Evolutionary conservation across 306 rosid species (phyloP).

Genomic region (Phaseolus lunatus): DNA sequence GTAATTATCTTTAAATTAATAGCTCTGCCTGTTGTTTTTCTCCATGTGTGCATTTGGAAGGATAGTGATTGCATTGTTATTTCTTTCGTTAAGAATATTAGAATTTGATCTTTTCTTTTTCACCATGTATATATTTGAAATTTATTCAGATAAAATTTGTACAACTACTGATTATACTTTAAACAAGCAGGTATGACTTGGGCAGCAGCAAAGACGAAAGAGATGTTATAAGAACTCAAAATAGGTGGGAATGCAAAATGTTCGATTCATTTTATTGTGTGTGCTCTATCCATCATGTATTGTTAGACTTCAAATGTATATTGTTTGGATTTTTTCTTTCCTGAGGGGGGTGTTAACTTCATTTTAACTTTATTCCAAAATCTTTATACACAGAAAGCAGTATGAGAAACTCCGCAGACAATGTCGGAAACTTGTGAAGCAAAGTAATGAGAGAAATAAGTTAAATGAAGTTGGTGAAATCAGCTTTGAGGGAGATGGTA

Average conservation of each 20-base stretch:
- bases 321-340: slow-evolving; percentile 14
- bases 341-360: slow-evolving; percentile 16
- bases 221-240: slow-evolving; percentile 64
- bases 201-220: slow-evolving; percentile 82
- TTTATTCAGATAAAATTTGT: slow-evolving; percentile 19
- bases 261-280: slow-evolving; percentile 9
- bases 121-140: not conserved
- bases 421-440: slow-evolving; percentile 69
- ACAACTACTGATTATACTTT: slow-evolving; percentile 43
- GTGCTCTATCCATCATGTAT: slow-evolving; percentile 23
- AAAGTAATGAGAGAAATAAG: slow-evolving; percentile 57
- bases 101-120: not conserved
- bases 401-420: slow-evolving; percentile 85
- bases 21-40: slow-evolving; percentile 23
- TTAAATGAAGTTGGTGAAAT: slow-evolving; percentile 64
- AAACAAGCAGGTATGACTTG: slow-evolving; percentile 83
- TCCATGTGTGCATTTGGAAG: slow-evolving; percentile 23
- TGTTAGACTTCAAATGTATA: not conserved
- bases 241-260: slow-evolving; percentile 64
- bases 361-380: slow-evolving; percentile 28
- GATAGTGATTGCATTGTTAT: slow-evolving; percentile 18
- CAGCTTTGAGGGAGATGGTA: slow-evolving; percentile 61
- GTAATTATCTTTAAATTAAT: slow-evolving; percentile 14
- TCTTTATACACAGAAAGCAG: slow-evolving; percentile 72
- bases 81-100: slow-evolving; percentile 5